A percentile compares a stretch with the other conserved stretches of the same genome.
Evolutionary conservation across 805 yeast species (phyloP).

Genomic region (Torulaspora delbrueckii): DNA sequence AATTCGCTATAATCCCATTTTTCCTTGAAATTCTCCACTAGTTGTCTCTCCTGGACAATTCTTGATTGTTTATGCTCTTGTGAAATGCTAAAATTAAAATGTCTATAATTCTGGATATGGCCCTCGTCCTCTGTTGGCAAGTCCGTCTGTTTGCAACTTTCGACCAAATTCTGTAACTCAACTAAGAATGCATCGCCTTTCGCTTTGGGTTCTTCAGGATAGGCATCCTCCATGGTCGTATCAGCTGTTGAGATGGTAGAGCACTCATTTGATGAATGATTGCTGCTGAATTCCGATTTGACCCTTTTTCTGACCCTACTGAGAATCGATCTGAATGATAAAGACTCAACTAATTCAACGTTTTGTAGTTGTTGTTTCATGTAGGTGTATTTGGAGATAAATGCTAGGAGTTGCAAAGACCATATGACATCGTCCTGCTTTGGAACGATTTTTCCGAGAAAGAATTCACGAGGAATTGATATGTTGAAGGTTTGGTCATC

Average conservation of each 20-base stretch:
- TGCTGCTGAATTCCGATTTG: background rate
- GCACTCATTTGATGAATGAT: background rate
- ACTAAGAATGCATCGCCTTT: conserved; percentile 17
- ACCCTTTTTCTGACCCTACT: conserved; percentile 18
- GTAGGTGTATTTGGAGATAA: conserved; percentile 84
- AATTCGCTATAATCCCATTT: conserved; percentile 46
- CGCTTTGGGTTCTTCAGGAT: background rate
- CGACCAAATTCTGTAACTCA: conserved; percentile 15
- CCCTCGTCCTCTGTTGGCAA: background rate
- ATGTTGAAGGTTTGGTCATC: conserved; percentile 25
- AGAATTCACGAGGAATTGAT: conserved; percentile 48
- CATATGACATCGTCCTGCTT: conserved; percentile 90
- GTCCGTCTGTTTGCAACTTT: conserved; percentile 6
- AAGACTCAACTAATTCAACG: conserved; percentile 66
- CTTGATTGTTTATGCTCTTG: conserved; percentile 6
- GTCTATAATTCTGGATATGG: conserved; percentile 4
- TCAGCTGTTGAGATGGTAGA: conserved; percentile 5
- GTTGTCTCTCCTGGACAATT: conserved; percentile 10
- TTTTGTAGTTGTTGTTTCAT: conserved; percentile 69
- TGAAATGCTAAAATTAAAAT: conserved; percentile 6
- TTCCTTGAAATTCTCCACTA: conserved; percentile 23
- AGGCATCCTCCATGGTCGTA: conserved; percentile 9
- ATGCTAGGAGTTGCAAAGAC: conserved; percentile 88
- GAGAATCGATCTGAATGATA: conserved; percentile 47
- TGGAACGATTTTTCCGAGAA: conserved; percentile 75